phyloP scores from a whole-genome alignment of 2,329 filamentous ascomycete genomes.

The Lecanoromycetidae sp. region DNA sequence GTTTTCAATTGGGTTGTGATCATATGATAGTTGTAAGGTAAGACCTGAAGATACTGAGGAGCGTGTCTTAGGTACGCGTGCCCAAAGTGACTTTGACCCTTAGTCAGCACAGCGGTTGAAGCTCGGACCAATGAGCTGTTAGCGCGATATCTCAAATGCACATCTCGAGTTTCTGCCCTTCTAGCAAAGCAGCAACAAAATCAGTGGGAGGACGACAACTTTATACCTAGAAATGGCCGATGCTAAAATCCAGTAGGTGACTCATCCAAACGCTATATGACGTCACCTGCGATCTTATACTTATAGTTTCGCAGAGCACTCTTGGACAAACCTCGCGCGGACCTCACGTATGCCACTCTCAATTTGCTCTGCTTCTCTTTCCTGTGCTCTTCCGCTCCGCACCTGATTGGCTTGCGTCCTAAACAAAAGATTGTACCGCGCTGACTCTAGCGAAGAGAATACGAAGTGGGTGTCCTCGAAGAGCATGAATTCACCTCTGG shows the following conservation, averaged over 20 bases:
- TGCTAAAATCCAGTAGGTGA: conserved; percentile 55
- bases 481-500: conserved; percentile 70
- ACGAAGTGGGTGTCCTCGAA: conserved; percentile 72
- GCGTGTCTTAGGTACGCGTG: conserved; percentile 9
- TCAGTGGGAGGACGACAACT: background rate
- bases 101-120: conserved; percentile 5
- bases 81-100: background rate
- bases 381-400: conserved; percentile 11
- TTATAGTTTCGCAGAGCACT: conserved; percentile 55
- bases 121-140: background rate
- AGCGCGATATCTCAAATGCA: background rate
- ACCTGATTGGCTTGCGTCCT: background rate
- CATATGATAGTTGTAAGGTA: background rate
- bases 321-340: conserved; percentile 73
- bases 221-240: conserved; percentile 19
- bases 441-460: conserved; percentile 51
- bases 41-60: background rate
- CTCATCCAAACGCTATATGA: conserved; percentile 9
- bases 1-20: background rate
- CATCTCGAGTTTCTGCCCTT: background rate
- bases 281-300: conserved; percentile 18
- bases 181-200: background rate
- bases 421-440: background rate
- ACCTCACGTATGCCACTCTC: conserved; percentile 62
- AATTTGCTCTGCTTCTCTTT: conserved; percentile 15